Evolutionary conservation across 331 rosid genomes (phyloP).

Genomic region (Quercus lobata): DNA sequence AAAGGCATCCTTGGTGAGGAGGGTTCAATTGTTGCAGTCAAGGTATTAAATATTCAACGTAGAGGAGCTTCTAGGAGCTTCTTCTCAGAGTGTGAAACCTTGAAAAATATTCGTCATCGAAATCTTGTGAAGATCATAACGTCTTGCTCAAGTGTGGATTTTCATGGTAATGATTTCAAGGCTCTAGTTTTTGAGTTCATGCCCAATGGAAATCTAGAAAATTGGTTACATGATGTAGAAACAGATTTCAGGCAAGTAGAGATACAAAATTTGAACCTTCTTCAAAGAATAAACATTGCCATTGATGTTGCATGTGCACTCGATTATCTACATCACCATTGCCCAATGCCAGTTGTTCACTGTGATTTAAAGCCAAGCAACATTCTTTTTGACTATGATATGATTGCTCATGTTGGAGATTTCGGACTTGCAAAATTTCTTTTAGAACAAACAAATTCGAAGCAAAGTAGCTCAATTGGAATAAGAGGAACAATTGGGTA

Average conservation of each 20-base stretch:
- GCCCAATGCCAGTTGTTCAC: constrained; percentile 46
- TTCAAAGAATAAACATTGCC: too few relatives aligned
- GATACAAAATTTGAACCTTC: constrained; percentile 7
- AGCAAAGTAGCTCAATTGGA: not conserved
- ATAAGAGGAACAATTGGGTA: constrained; percentile 55
- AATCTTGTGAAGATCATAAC: constrained; percentile 58
- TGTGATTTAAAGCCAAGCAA: constrained; percentile 63
- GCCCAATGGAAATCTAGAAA: constrained; percentile 42
- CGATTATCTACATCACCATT: constrained; percentile 41
- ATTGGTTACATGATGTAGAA: constrained; percentile 36
- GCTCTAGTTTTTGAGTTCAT: constrained; percentile 44
- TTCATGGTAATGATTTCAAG: constrained; percentile 51
- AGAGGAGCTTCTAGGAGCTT: constrained; percentile 48
- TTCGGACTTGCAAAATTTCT: constrained; percentile 55
- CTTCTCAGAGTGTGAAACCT: constrained; percentile 38
- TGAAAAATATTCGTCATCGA: constrained; percentile 36
- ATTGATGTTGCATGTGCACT: constrained; percentile 32
- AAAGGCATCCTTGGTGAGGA: constrained; percentile 34
- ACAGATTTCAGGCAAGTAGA: not conserved
- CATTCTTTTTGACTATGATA: constrained; percentile 43
- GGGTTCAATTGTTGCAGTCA: constrained; percentile 25
- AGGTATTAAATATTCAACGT: constrained; percentile 41
- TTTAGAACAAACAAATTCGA: constrained; percentile 11
- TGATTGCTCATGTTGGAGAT: constrained; percentile 57
- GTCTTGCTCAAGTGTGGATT: constrained; percentile 40